Percentiles rank a stretch among this genome's conserved stretches.
These are phyloP conservation scores for Leishmania gerbilli DNA, from an alignment of 208 protist genomes.

Conservation along the genomic window DNA sequence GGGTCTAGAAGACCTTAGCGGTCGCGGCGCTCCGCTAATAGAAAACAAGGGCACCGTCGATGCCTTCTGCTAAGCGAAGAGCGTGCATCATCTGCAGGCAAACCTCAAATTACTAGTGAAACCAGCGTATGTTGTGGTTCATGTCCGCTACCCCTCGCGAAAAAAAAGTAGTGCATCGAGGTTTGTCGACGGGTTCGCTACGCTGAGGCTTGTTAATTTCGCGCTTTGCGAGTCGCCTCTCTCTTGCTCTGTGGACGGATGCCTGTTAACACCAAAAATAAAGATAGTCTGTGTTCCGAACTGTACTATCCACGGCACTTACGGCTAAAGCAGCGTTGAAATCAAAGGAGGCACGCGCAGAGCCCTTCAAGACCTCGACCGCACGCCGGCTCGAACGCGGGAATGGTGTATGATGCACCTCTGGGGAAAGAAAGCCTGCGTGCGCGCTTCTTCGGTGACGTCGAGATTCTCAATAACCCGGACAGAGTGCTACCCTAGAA, in stretches of 20 bases:
- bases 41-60: neutral
- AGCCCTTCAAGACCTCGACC: neutral
- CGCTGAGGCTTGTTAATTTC: neutral
- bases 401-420: neutral
- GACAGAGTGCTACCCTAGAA: neutral
- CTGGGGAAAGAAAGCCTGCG: neutral
- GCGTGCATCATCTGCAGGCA: neutral
- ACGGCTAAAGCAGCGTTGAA: neutral
- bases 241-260: neutral
- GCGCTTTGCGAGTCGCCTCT: neutral
- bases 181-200: neutral
- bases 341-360: neutral
- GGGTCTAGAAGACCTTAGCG: neutral
- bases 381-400: neutral
- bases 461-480: neutral
- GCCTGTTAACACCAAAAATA: neutral
- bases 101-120: neutral
- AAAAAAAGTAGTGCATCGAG: neutral
- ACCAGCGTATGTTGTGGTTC: neutral
- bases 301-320: neutral
- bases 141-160: neutral
- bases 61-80: neutral
- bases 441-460: neutral
- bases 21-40: neutral
- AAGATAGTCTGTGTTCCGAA: neutral